Conservation (phyloP, 1,139 yeast species). For the Diutina sp. region DNA sequence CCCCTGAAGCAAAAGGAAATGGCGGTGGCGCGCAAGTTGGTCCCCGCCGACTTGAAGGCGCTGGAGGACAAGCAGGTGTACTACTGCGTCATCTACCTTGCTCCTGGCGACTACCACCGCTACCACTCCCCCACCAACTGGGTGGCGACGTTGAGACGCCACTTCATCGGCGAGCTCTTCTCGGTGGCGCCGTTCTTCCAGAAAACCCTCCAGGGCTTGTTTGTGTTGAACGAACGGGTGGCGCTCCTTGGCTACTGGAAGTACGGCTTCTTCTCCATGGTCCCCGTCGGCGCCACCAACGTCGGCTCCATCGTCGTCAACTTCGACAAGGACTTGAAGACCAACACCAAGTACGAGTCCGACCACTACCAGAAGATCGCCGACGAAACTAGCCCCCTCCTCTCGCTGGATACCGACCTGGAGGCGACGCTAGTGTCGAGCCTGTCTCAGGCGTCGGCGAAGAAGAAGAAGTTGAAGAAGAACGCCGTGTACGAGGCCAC, state of each 20-base stretch:
- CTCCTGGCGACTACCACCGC: conserved; percentile 97
- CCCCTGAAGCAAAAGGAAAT: conserved; percentile 18
- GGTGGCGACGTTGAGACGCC: conserved; percentile 90
- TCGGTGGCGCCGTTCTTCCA: conserved; percentile 97
- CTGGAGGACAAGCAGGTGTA: conserved; percentile 36
- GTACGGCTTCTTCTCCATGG: conserved; percentile 95
- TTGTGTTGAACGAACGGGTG: conserved; percentile 89
- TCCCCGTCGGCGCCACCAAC: conserved; percentile 98
- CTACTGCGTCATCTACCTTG: conserved; percentile 86
- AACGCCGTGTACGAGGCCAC: conserved; percentile 93
- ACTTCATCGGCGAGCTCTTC: conserved; percentile 89
- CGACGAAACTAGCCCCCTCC: conserved; percentile 22
- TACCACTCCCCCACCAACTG: conserved; percentile 95
- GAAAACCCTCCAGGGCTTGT: conserved; percentile 70
- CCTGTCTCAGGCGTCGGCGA: conserved; percentile 8
- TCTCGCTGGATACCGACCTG: conserved; percentile 6
- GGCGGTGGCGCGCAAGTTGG: conserved; percentile 29
- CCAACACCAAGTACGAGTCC: conserved; percentile 55
- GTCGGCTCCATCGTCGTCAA: conserved; percentile 91
- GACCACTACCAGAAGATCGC: not conserved
- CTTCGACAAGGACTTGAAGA: conserved; percentile 82
- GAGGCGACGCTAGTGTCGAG: conserved; percentile 7
- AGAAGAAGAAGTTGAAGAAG: conserved; percentile 36
- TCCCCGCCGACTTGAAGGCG: conserved; percentile 22
- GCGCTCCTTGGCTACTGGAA: conserved; percentile 94